Evolutionary conservation across 225 moss, liverwort and hornwort genomes (phyloP).

Genomic region (Sphagnum tenellum): DNA sequence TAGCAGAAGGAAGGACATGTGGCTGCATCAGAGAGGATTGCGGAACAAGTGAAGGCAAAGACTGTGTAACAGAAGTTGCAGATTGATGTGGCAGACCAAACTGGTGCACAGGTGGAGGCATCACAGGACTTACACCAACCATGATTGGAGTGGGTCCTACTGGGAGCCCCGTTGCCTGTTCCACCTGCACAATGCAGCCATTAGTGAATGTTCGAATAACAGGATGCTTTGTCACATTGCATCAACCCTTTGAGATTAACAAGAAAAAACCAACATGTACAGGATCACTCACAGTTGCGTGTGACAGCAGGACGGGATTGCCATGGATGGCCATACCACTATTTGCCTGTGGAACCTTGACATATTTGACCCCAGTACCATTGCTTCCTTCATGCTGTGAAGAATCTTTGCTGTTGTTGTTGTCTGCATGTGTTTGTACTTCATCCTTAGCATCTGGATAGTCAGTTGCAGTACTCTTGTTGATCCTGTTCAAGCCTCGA

Average conservation of each 20-base stretch:
- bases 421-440: conserved; percentile 24
- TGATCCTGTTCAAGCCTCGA: conserved; percentile 56
- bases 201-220: neutral
- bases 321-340: conserved; percentile 36
- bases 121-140: conserved; percentile 43
- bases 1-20: conserved; percentile 57
- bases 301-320: conserved; percentile 10
- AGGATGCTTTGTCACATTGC: no score
- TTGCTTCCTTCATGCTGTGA: conserved; percentile 51
- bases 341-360: conserved; percentile 24
- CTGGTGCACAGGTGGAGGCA: conserved; percentile 62
- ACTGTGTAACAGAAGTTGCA: conserved; percentile 43
- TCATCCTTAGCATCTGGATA: conserved; percentile 50
- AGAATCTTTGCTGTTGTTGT: conserved; percentile 36
- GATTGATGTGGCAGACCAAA: conserved; percentile 68
- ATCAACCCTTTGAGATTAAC: neutral
- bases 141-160: conserved; percentile 43
- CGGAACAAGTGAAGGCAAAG: conserved; percentile 35
- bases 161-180: conserved; percentile 61
- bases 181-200: conserved; percentile 35
- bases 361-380: conserved; percentile 26
- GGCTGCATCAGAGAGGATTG: conserved; percentile 48
- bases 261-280: neutral
- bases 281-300: neutral
- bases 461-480: conserved; percentile 49